phyloP scores from a whole-genome alignment of 345 rosid species.

The Psidium guajava region DNA sequence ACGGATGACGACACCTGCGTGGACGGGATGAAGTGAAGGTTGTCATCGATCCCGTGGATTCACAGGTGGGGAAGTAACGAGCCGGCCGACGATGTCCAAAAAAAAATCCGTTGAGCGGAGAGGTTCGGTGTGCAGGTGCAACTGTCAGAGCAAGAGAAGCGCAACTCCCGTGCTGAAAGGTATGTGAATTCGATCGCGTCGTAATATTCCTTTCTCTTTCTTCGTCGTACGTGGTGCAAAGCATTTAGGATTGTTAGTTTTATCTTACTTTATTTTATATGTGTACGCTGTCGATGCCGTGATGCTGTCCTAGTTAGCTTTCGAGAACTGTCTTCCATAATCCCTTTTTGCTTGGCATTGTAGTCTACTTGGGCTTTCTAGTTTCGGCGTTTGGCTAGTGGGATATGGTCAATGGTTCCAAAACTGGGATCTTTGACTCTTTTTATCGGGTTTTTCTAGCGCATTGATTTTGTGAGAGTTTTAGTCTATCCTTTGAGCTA shows the following conservation, averaged over 20 bases:
- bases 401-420: not conserved
- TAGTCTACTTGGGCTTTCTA: not conserved
- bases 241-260: not conserved
- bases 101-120: slow-evolving; percentile 90
- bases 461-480: not conserved
- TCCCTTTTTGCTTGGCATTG: not conserved
- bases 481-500: not conserved
- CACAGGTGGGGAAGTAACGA: slow-evolving; percentile 16
- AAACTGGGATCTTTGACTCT: not conserved
- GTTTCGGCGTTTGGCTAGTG: not conserved
- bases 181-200: not conserved
- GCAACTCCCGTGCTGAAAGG: slow-evolving; percentile 92
- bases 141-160: slow-evolving; percentile 83
- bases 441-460: not conserved
- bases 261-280: not conserved
- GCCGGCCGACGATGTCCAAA: slow-evolving; percentile 41
- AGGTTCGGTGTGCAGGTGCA: slow-evolving; percentile 74
- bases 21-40: slow-evolving; percentile 18
- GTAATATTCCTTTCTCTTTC: not conserved
- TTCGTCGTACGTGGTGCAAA: not conserved
- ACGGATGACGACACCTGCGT: too few species aligned
- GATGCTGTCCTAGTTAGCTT: not conserved
- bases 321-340: not conserved
- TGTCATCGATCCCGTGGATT: slow-evolving; percentile 2
- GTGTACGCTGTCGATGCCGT: not conserved